A percentile compares a stretch with the other conserved stretches of the same genome.
These are phyloP conservation scores for Diplodia intermedia DNA, from an alignment of 2,329 filamentous ascomycete genomes.

Conservation along the genomic window DNA sequence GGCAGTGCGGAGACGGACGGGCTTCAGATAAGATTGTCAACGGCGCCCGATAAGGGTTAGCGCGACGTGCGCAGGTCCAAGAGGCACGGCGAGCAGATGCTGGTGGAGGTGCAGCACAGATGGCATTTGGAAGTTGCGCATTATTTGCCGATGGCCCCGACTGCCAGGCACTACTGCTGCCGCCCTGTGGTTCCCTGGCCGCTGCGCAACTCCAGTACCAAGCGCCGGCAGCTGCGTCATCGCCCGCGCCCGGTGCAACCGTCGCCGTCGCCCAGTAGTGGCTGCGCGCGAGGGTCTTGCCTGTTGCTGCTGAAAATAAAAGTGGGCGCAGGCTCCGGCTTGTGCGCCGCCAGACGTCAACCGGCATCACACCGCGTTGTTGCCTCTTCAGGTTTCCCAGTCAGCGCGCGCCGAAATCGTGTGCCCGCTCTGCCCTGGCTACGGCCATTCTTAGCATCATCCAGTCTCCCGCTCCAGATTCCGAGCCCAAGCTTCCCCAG, in stretches of 20 bases:
- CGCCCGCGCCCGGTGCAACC: neutral
- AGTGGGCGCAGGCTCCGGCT: constrained; percentile 21
- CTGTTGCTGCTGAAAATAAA: constrained; percentile 28
- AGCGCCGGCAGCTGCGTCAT: constrained; percentile 5
- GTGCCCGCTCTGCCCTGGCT: neutral
- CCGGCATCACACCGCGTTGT: constrained; percentile 34
- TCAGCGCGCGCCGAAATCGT: constrained; percentile 7
- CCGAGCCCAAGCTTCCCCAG: constrained; percentile 22
- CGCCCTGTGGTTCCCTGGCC: neutral
- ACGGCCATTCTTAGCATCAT: constrained; percentile 1
- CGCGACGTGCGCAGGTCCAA: constrained; percentile 24
- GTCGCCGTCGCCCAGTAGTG: neutral
- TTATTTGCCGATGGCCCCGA: neutral
- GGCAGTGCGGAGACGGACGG: constrained; percentile 9
- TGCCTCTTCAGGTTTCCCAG: constrained; percentile 24
- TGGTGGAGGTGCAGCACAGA: constrained; percentile 8
- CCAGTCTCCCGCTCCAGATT: constrained; percentile 6
- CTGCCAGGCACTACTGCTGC: neutral
- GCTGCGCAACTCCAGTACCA: neutral
- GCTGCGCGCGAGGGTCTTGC: neutral
- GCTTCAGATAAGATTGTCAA: constrained; percentile 21
- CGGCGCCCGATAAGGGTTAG: constrained; percentile 11
- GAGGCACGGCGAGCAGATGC: constrained; percentile 22
- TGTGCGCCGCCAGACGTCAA: constrained; percentile 28
- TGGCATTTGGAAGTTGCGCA: constrained; percentile 23